Conservation (phyloP, 805 yeast species). For the Grigorovia humatica region DNA sequence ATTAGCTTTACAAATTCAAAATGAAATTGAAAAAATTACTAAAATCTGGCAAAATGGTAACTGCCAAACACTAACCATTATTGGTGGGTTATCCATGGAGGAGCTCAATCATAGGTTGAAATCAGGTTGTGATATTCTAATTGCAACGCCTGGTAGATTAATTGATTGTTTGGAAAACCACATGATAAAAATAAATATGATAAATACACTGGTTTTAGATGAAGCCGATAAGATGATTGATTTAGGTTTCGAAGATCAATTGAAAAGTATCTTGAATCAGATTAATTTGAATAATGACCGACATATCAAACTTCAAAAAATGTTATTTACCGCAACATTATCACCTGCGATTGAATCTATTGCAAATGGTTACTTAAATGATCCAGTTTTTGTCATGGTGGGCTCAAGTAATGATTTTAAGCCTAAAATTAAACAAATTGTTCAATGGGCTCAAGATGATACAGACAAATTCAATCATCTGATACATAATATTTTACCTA, state of each 20-base stretch:
- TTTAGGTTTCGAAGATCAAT: slow-evolving; percentile 82
- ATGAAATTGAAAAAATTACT: slow-evolving; percentile 49
- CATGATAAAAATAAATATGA: slow-evolving; percentile 46
- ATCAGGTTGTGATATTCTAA: slow-evolving; percentile 62
- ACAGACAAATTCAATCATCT: slow-evolving; percentile 36
- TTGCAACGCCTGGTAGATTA: slow-evolving; percentile 91
- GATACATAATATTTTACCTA: slow-evolving; percentile 7
- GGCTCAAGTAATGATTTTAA: slow-evolving; percentile 59
- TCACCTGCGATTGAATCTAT: slow-evolving; percentile 61
- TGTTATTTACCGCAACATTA: slow-evolving; percentile 95
- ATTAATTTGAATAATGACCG: slow-evolving; percentile 23
- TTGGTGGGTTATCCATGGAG: slow-evolving; percentile 85
- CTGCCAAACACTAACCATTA: slow-evolving; percentile 44
- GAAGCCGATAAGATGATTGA: slow-evolving; percentile 96
- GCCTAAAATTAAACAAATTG: slow-evolving; percentile 49
- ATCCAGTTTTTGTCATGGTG: slow-evolving; percentile 55
- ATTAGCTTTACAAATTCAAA: slow-evolving; percentile 76
- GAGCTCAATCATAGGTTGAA: slow-evolving; percentile 52
- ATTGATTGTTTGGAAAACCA: slow-evolving; percentile 68
- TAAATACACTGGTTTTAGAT: slow-evolving; percentile 69
- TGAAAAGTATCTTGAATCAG: slow-evolving; percentile 45
- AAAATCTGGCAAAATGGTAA: slow-evolving; percentile 19
- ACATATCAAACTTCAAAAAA: slow-evolving; percentile 40
- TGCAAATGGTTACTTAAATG: slow-evolving; percentile 47
- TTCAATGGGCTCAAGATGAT: slow-evolving; percentile 39